Evolutionary conservation across 352 stramenopile species (phyloP).

Genomic region (Proteromonas lacertae): DNA sequence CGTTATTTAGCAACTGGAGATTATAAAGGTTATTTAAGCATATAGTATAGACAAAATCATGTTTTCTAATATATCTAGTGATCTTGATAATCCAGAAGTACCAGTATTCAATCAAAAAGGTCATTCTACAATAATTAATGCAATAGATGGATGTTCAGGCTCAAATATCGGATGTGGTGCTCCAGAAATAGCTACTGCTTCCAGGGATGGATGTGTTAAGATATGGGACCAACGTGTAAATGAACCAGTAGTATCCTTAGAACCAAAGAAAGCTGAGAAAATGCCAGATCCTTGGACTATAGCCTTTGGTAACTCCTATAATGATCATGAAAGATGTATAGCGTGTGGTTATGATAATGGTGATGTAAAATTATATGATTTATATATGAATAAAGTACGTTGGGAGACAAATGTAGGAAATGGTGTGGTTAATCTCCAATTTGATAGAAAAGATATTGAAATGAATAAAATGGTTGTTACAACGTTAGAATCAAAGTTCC

Average conservation of each 20-base stretch:
- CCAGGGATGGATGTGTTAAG: conserved; percentile 60
- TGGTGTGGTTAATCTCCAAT: conserved; percentile 67
- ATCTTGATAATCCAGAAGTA: no score
- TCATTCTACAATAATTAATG: conserved; percentile 65
- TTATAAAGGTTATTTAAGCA: no score
- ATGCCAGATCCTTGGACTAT: conserved; percentile 71
- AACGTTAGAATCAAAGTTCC: conserved; percentile 75
- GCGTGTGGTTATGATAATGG: conserved; percentile 76
- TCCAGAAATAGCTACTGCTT: conserved; percentile 62
- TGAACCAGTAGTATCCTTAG: conserved; percentile 52
- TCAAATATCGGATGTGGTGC: conserved; percentile 41
- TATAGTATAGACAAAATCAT: no score
- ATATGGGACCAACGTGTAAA: conserved; percentile 68
- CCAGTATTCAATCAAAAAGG: no score
- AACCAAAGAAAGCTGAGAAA: conserved; percentile 31
- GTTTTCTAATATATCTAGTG: no score
- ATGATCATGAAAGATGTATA: conserved; percentile 53
- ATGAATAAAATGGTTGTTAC: conserved; percentile 76
- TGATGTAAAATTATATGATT: no score
- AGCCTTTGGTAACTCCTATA: conserved; percentile 69
- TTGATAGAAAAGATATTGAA: conserved; percentile 76
- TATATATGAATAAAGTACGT: no score
- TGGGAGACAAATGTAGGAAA: conserved; percentile 84
- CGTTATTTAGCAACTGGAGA: conserved; percentile 36
- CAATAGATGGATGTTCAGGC: conserved; percentile 63